A percentile compares a stretch with the other conserved stretches of the same genome.
phyloP scores from a whole-genome alignment of 371 early-diverging fungal genomes.

The Sporodiniella umbellata region DNA sequence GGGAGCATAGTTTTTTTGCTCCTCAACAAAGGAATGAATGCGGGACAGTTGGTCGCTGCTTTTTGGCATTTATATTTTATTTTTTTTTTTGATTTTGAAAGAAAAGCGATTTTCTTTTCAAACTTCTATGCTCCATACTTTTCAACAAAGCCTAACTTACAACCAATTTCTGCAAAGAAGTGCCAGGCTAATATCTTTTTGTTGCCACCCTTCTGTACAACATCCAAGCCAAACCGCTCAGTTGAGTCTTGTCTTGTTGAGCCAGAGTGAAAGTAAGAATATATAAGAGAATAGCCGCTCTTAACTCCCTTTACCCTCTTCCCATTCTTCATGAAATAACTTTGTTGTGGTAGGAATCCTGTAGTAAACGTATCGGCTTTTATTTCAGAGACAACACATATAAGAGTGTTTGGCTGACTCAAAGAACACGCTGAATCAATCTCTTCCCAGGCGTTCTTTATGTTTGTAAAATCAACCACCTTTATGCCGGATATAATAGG shows the following conservation, averaged over 20 bases:
- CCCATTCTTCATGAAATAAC: conserved; percentile 26
- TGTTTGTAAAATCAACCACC: conserved; percentile 21
- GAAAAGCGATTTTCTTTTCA: conserved; percentile 7
- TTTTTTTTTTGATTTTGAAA: conserved; percentile 4
- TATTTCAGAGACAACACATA: conserved; percentile 10
- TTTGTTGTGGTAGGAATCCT: conserved; percentile 26
- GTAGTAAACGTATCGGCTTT: background rate
- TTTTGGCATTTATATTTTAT: conserved; percentile 11
- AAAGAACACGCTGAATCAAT: background rate
- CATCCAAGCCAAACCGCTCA: conserved; percentile 11
- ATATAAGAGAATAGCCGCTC: conserved; percentile 4
- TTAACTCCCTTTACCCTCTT: background rate
- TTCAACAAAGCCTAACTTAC: conserved; percentile 38
- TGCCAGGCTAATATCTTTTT: conserved; percentile 40
- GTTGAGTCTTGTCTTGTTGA: conserved; percentile 26
- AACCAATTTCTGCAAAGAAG: conserved; percentile 38
- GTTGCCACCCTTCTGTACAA: conserved; percentile 22
- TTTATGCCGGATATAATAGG: background rate
- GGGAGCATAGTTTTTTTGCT: background rate
- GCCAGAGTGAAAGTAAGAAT: conserved; percentile 24
- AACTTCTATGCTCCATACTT: conserved; percentile 49
- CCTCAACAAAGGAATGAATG: background rate
- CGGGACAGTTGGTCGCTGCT: background rate
- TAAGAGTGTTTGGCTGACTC: conserved; percentile 3
- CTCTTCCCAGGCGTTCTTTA: conserved; percentile 7